Evolutionary conservation across 345 rosid species (phyloP), one percentile per base, ranked within the genome.

Genomic region (Dipteronia sinensis): DNA sequence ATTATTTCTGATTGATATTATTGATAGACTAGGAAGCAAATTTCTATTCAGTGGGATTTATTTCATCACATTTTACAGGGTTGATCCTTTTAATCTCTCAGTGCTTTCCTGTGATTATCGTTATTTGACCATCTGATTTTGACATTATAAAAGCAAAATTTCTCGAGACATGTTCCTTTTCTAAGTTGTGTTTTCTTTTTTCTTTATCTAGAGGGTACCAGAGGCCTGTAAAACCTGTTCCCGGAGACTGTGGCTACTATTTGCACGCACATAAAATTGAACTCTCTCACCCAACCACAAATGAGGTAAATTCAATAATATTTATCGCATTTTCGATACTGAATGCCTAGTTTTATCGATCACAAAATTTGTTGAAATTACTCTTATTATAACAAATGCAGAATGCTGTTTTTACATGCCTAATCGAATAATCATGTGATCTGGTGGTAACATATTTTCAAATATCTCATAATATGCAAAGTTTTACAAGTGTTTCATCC

Each of bases 231-330:
- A 87, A 89, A 34, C 91, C 98, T 29, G 90, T 93, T 53, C 95
- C 98, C 0, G 98, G 98, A 77, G 98, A 92, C 64, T 93, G 91
- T 66, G 98, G 98, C 78, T 95, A 92, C 81, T 78, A 87, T 80
- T 83, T 95, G 83, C 98, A 95, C 77, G 98, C 98, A 49, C 97
- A 92, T 87, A 85, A 85, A 69, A 78, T 93, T 65, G 61, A 53
- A 76, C 79, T 95, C 53, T 78, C 80, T 13, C 97, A 95, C 81
- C 90, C 93, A 31, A 74, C 81, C 64, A 85, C 84, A 47, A 67
- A 69, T 23, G 88, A 91, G 98, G 98, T 89, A 86, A 71, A 69
- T 40, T 20, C 29, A 31, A 29, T 13, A 63, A 59, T 66, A 23
- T 6, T 22, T 61, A 56, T 29, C 8, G 4, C 78, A 64, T n/a